These are phyloP conservation scores for Teratosphaeria zuluensis DNA, from an alignment of 2,329 filamentous ascomycete genomes.

Conservation along the genomic window DNA sequence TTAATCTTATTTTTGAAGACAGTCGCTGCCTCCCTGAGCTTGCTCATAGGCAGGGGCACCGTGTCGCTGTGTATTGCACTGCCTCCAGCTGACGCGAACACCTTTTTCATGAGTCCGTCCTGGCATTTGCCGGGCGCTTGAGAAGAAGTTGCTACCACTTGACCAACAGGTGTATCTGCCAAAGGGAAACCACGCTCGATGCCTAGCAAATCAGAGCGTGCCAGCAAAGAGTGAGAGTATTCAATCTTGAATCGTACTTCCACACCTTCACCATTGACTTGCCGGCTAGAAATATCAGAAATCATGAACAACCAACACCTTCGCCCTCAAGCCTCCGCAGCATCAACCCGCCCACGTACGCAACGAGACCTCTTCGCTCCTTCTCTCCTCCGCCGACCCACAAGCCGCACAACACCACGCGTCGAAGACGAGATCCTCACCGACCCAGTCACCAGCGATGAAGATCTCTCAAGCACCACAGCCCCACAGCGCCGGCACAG, in stretches of 20 bases:
- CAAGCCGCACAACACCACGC: slow-evolving; percentile 15
- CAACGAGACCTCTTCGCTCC: slow-evolving; percentile 18
- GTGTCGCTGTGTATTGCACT: slow-evolving; percentile 73
- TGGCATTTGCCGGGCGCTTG: slow-evolving; percentile 14
- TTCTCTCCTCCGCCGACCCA: slow-evolving; percentile 13
- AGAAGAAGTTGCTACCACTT: slow-evolving; percentile 11
- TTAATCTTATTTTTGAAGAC: slow-evolving; percentile 71
- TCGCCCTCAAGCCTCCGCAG: slow-evolving; percentile 14
- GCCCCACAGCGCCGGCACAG: slow-evolving; percentile 11
- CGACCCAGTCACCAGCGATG: slow-evolving; percentile 16
- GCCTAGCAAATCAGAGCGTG: no score
- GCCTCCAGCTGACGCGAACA: slow-evolving; percentile 60
- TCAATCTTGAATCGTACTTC: not conserved
- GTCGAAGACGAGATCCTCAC: slow-evolving; percentile 19
- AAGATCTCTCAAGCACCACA: slow-evolving; percentile 7
- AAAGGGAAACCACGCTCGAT: not conserved
- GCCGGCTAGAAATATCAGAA: not conserved
- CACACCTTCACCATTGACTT: not conserved
- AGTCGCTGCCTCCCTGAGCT: slow-evolving; percentile 55
- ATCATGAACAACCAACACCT: slow-evolving; percentile 2
- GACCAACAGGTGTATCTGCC: not conserved
- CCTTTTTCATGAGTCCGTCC: slow-evolving; percentile 16
- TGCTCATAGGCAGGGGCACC: slow-evolving; percentile 56
- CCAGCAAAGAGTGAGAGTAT: no score
- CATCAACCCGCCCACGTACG: slow-evolving; percentile 17